phyloP scores from a whole-genome alignment of 2,329 filamentous ascomycete genomes.

The Cladosporium sp. region DNA sequence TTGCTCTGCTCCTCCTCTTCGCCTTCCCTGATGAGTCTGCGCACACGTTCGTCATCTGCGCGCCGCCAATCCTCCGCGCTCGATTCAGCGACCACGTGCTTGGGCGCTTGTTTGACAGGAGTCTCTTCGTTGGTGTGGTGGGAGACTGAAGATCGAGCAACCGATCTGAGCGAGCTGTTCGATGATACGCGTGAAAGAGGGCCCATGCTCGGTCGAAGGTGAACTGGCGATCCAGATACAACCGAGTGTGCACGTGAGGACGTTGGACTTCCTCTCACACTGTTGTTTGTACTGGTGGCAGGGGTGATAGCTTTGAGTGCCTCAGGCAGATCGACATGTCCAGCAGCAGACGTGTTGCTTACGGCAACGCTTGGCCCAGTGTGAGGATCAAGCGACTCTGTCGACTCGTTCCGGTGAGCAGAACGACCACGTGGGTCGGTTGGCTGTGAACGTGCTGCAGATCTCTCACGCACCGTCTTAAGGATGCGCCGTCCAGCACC shows the following conservation, averaged over 20 bases:
- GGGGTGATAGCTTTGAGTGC: slow-evolving; percentile 39
- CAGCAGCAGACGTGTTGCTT: slow-evolving; percentile 58
- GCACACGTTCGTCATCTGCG: slow-evolving; percentile 30
- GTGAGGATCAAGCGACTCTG: slow-evolving; percentile 59
- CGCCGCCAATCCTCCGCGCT: slow-evolving; percentile 29
- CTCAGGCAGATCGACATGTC: slow-evolving; percentile 50
- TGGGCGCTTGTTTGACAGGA: slow-evolving; percentile 14
- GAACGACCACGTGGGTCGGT: slow-evolving; percentile 49
- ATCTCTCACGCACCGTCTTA: slow-evolving; percentile 39
- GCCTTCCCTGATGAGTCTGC: slow-evolving; percentile 32
- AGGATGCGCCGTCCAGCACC: slow-evolving; percentile 44
- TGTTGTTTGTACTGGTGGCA: slow-evolving; percentile 25
- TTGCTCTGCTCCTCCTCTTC: slow-evolving; percentile 22
- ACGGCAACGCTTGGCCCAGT: slow-evolving; percentile 59
- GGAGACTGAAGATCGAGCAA: neutral
- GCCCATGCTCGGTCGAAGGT: slow-evolving; percentile 19
- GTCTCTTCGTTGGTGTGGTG: slow-evolving; percentile 14
- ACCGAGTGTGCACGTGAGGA: slow-evolving; percentile 21
- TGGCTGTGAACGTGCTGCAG: slow-evolving; percentile 8
- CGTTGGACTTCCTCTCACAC: slow-evolving; percentile 23
- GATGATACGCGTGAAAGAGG: slow-evolving; percentile 25
- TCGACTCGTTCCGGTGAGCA: slow-evolving; percentile 56
- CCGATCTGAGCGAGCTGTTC: slow-evolving; percentile 24
- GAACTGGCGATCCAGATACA: slow-evolving; percentile 20
- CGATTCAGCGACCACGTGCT: slow-evolving; percentile 23